Conservation (phyloP, 148 eudicot species). For the Heliosperma pusillum region DNA sequence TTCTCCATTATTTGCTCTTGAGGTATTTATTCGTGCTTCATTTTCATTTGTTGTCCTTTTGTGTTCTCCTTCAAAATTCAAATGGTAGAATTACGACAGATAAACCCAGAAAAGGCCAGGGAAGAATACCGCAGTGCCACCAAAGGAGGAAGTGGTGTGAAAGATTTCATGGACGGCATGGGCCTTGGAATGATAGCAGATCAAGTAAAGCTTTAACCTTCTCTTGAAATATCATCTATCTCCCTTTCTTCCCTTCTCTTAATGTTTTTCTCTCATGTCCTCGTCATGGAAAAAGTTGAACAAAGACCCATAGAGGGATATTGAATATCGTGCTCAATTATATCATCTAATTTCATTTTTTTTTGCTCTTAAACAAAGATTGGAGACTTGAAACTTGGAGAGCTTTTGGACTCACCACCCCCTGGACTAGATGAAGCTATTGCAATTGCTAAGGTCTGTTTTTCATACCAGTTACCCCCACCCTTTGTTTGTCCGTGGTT, state of each 20-base stretch:
- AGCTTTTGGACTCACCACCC: conserved; percentile 95
- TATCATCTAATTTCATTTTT: background rate
- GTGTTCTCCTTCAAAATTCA: conserved; percentile 23
- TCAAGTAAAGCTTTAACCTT: conserved; percentile 46
- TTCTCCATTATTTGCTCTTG: conserved; percentile 85
- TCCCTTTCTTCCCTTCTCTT: background rate
- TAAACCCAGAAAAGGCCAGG: conserved; percentile 88
- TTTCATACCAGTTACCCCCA: background rate
- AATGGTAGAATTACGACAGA: conserved; percentile 43
- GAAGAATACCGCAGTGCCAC: conserved; percentile 80
- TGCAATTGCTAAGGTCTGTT: conserved; percentile 77
- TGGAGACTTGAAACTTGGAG: conserved; percentile 91
- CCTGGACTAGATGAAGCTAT: conserved; percentile 98
- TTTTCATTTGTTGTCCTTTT: background rate
- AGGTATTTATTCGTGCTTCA: conserved; percentile 38
- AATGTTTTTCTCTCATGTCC: background rate
- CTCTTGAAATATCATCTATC: background rate
- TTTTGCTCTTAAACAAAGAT: conserved; percentile 35
- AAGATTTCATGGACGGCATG: conserved; percentile 98
- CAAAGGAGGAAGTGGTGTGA: conserved; percentile 76
- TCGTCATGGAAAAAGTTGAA: background rate
- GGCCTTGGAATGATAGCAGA: conserved; percentile 88
- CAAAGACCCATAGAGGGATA: background rate
- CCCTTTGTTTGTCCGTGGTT: background rate
- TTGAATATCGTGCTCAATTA: background rate